phyloP scores from a whole-genome alignment of 2,329 filamentous ascomycete genomes.

The Microsporum audouinii region DNA sequence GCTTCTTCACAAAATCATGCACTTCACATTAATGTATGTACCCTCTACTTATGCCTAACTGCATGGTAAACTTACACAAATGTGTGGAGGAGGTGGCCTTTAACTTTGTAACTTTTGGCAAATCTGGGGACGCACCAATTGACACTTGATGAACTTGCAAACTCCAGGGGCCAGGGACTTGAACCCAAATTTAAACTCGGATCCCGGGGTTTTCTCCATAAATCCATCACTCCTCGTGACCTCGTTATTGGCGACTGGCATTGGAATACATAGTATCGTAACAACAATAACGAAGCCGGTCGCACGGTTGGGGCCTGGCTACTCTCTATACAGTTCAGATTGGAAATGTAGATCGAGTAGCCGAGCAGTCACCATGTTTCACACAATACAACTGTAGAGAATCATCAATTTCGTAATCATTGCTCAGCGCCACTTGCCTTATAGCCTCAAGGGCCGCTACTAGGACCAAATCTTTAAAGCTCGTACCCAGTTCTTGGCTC shows the following conservation, averaged over 20 bases:
- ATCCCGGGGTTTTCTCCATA: background rate
- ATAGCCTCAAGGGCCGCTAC: background rate
- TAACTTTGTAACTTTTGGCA: background rate
- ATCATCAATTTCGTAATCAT: background rate
- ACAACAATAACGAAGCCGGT: too few relatives aligned
- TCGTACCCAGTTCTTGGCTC: background rate
- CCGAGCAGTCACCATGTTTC: too few relatives aligned
- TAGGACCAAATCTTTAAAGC: background rate
- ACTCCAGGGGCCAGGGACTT: background rate
- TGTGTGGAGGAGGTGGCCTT: background rate
- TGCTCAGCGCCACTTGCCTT: background rate
- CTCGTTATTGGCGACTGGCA: too few relatives aligned
- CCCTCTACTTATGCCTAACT: background rate
- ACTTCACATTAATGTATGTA: too few relatives aligned
- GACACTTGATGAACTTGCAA: background rate
- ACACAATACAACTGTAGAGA: background rate
- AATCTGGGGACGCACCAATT: background rate
- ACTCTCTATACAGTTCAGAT: too few relatives aligned
- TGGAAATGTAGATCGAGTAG: too few relatives aligned
- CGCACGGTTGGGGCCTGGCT: too few relatives aligned
- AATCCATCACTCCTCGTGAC: background rate
- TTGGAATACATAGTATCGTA: too few relatives aligned
- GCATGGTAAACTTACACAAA: background rate
- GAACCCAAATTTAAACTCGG: background rate
- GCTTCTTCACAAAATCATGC: too few relatives aligned